Base-by-base conservation (phyloP, 2,329 filamentous ascomycete genomes). In the Penicillium hesseltinei region DNA sequence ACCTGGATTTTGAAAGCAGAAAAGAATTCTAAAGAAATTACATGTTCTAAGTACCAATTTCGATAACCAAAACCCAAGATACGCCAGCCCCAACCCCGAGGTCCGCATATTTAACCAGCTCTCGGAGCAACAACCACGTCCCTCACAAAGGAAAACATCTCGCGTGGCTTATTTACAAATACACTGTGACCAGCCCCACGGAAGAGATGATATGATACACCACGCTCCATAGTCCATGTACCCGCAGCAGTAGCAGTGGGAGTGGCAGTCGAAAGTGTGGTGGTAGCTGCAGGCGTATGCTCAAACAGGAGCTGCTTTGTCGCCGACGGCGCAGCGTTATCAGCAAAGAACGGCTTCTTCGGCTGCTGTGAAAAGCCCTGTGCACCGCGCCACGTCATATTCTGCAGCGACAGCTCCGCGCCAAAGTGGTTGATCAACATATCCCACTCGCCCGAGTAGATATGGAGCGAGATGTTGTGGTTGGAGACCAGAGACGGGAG, bases 311-410 rank as follows among this genome's bases (percentile, higher is more conserved):
- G n/a, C 5, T 31, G 39, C 6, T 45, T 31, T 2, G 52, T 45
- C 19, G 21, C 9, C 2, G 38, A 25, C 8, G 66, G 61, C 13
- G 55, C 66, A 5, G 69, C 61, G 60, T 71, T 53, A 42, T 74
- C 62, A 3, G 54, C 58, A 39, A 63, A 68, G 42, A 75, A 75
- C 2, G 44, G 19, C 0, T 56, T 58, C 27, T 33, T 56, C 0
- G 72, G 72, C n/a, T 62, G 62, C 17, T 61, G 19, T n/a, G 67
- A 61, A 45, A 76, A 74, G 2, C 75, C 75, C 51, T 74, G 73
- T 4, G 56, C 59, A 5, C 74, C 73, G 33, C 64, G 59, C 73
- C 74, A 77, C 13, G 75, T 76, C 73, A 77, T 75, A 51, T 76
- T 77, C 57, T 77, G 73, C 35, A 77, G 61, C 5, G 62, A 65